Evolutionary conservation across 2,329 filamentous ascomycete genomes (phyloP), one percentile per base, ranked within the genome.

Genomic region (Coniella vitis): DNA sequence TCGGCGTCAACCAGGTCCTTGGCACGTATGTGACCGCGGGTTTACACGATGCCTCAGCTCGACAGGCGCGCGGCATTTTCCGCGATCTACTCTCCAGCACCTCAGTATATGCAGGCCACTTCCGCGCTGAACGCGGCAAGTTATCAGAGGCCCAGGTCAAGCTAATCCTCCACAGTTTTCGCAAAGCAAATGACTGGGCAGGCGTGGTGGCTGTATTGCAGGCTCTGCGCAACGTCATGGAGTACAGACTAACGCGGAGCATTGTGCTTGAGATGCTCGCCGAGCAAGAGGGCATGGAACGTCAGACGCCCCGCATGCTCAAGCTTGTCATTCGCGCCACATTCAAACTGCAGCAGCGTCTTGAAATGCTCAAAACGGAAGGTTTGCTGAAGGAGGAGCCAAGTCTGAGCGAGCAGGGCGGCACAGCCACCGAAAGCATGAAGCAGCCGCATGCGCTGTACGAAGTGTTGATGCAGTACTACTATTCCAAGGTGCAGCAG

Each of bases 191-290:
- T 58, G 66, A 64, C 50, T 69, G 70, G 54, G 67, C 72, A 2
- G 73, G 74, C 54, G 67, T 74, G 53, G 63, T 75, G 51, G 69
- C 74, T 60, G 64, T 69, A 1, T 62, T 69, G 49, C 57, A 55
- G 21, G 56, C 58, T 5, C 59, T 67, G 55, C 54, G 48, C 36
- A 52, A 58, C 37, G 52, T 66, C 21, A 55, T 65, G 42, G 54
- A 41, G 32, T 65, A 62, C 55, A 45, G 51, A 36, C 56, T 65
- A 25, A 53, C 60, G 9, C 59, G 63, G 41, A 55, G 57, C 36
- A 53, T 66, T 16, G 59, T 65, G 16, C 54, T 68, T 38, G 64
- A 66, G 56, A 57, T 68, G 44, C 56, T 62, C 9, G 54, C 58
- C 12, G 65, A 62, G 44, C 54, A 56, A 16, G 47, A 54, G 35